phyloP scores from a whole-genome alignment of 768 basidiomycete genomes.

The Tricholoma matsutake region DNA sequence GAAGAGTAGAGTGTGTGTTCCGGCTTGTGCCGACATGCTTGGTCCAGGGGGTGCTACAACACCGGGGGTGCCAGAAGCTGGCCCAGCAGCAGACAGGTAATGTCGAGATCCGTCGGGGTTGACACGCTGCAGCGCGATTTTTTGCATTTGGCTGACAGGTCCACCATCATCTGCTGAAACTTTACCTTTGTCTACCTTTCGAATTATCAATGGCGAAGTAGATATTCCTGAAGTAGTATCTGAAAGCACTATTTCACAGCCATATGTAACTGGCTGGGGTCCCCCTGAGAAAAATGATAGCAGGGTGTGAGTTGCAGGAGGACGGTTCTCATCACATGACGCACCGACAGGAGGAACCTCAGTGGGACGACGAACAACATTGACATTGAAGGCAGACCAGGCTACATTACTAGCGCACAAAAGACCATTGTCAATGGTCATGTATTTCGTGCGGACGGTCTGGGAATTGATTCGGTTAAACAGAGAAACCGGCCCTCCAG shows the following conservation, averaged over 20 bases:
- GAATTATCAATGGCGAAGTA: slow-evolving; percentile 82
- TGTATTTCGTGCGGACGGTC: slow-evolving; percentile 95
- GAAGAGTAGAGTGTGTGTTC: slow-evolving; percentile 79
- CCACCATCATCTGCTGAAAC: slow-evolving; percentile 87
- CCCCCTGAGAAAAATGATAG: slow-evolving; percentile 43
- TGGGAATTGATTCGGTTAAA: slow-evolving; percentile 97
- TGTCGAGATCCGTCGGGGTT: slow-evolving; percentile 80
- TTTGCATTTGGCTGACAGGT: slow-evolving; percentile 95
- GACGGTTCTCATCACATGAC: slow-evolving; percentile 48
- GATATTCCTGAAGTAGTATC: slow-evolving; percentile 84
- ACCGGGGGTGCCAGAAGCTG: slow-evolving; percentile 73
- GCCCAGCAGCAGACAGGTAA: slow-evolving; percentile 87
- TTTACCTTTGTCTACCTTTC: slow-evolving; percentile 89
- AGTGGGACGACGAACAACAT: slow-evolving; percentile 74
- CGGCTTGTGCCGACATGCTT: slow-evolving; percentile 72
- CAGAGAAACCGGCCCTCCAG: slow-evolving; percentile 85
- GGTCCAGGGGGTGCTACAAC: slow-evolving; percentile 67
- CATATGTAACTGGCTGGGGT: slow-evolving; percentile 87
- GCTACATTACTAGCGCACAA: slow-evolving; percentile 86
- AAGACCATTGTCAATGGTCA: slow-evolving; percentile 85
- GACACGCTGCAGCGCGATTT: slow-evolving; percentile 85
- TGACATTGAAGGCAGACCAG: slow-evolving; percentile 95
- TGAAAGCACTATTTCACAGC: slow-evolving; percentile 81
- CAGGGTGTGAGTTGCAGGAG: slow-evolving; percentile 38
- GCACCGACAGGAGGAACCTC: slow-evolving; percentile 63